Evolutionary conservation across 1,284 basidiomycete species (phyloP).

Genomic region (Ganoderma lingzhi): DNA sequence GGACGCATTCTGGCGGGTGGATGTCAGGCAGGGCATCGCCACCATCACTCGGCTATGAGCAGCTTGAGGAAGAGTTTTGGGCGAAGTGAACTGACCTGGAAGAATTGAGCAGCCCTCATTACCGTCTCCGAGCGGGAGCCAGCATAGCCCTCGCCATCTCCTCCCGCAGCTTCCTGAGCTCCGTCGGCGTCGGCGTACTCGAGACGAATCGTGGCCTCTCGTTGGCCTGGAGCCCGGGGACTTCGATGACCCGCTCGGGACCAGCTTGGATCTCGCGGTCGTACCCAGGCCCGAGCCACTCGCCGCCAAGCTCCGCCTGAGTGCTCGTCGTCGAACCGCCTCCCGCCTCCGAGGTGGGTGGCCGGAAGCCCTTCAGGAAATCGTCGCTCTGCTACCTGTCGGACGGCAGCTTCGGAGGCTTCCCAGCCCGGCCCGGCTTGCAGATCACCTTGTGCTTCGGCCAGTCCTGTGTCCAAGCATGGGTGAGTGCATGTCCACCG

Average conservation of each 20-base stretch:
- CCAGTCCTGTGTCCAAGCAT: slow-evolving; percentile 10
- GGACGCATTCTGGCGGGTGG: no score
- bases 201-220: slow-evolving; percentile 12
- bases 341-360: background rate
- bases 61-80: no score
- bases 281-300: slow-evolving; percentile 8
- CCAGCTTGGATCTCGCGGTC: slow-evolving; percentile 9
- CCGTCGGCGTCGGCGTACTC: slow-evolving; percentile 12
- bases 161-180: slow-evolving; percentile 14
- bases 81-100: no score
- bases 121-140: background rate
- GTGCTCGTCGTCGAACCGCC: background rate
- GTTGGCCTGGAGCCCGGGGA: background rate
- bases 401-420: slow-evolving; percentile 1
- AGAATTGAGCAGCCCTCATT: no score
- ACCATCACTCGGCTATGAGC: no score
- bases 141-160: slow-evolving; percentile 4
- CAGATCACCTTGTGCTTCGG: slow-evolving; percentile 13
- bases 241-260: slow-evolving; percentile 11
- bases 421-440: slow-evolving; percentile 3
- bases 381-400: slow-evolving; percentile 4
- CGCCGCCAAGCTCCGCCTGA: slow-evolving; percentile 7
- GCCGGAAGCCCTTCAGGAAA: slow-evolving; percentile 1
- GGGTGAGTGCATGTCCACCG: no score
- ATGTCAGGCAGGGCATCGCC: no score